These are phyloP conservation scores for Vitis rotundifolia DNA, from an alignment of 164 flowering plant species.

Conservation along the genomic window DNA sequence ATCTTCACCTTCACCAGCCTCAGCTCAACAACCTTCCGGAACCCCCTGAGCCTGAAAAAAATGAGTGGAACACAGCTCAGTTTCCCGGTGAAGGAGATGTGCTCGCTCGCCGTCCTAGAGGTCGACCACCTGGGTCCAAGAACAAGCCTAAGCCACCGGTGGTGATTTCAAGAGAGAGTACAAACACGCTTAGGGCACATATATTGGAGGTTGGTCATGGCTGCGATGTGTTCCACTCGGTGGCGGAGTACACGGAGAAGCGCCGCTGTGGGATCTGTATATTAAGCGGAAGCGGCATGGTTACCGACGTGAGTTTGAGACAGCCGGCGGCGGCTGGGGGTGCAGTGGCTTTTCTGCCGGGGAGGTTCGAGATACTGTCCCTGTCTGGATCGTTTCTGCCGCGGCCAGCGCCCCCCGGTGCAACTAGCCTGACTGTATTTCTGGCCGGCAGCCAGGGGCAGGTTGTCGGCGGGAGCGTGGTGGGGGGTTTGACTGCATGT, in stretches of 20 bases:
- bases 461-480: conserved; percentile 24
- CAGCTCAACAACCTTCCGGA: conserved; percentile 13
- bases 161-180: conserved; percentile 20
- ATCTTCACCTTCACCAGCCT: conserved; percentile 14
- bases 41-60: not conserved
- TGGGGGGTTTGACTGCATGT: conserved; percentile 16
- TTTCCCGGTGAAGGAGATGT: not conserved
- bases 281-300: conserved; percentile 20
- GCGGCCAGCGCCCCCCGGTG: conserved; percentile 24
- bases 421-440: conserved; percentile 22
- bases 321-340: conserved; percentile 21
- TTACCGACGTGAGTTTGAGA: conserved; percentile 20
- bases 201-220: conserved; percentile 19
- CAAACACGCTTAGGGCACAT: conserved; percentile 23
- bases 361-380: conserved; percentile 15
- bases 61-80: not conserved
- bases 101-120: conserved; percentile 17
- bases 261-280: conserved; percentile 23
- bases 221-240: conserved; percentile 16
- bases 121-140: conserved; percentile 22
- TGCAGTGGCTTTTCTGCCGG: conserved; percentile 10
- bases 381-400: conserved; percentile 24
- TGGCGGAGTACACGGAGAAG: conserved; percentile 16
- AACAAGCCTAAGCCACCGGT: conserved; percentile 25
- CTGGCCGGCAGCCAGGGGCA: conserved; percentile 23